Evolutionary conservation across 2,329 filamentous ascomycete species (phyloP), one percentile per base, ranked within the genome.

Genomic region (Colletotrichum viniferum): DNA sequence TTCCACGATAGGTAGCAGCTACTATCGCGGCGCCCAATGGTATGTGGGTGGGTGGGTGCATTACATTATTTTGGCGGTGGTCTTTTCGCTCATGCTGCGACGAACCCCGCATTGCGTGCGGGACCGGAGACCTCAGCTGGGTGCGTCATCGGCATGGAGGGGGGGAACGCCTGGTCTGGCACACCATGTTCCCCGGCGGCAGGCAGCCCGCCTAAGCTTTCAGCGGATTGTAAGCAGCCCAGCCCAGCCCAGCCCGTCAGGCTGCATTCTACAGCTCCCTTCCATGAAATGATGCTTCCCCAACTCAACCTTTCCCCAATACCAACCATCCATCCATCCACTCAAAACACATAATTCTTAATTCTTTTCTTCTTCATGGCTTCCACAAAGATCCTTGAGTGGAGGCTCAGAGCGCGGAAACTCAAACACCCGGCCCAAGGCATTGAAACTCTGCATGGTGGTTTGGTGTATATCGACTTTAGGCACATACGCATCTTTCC

Each of bases 21-120:
- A 52, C n/a, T 34, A 34, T 61, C 21, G 56, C 18, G 7, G 56
- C 30, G 56, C 18, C 26, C n/a, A 30, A 5, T 61, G 52, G 30
- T 65, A 48, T 60, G 36, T 34, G 67, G 36, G 55, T 34, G 67
- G 36, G 55, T 69, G 66, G 55, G n/a, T 69, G 66, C 66, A 30
- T 65, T 73, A 43, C 14, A 34, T 52, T 52, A 52, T 52, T 52
- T 21, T 52, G n/a, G 0, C 70, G 66, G 68, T 61, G 73, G 73
- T 75, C 73, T 73, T 75, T 68, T 73, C 73, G 7, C 69, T 75
- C 48, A 62, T 73, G 69, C 69, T 69, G 34, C 73, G 58, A 64
- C 69, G 34, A 60, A 69, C 73, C 73, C 73, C 73, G 69, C 73
- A 76, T 76, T 73, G 73, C 64, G 43, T 63, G 73, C 73, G 69